Conservation (phyloP, 2,329 filamentous ascomycete genomes). For the Colletotrichum scovillei region DNA sequence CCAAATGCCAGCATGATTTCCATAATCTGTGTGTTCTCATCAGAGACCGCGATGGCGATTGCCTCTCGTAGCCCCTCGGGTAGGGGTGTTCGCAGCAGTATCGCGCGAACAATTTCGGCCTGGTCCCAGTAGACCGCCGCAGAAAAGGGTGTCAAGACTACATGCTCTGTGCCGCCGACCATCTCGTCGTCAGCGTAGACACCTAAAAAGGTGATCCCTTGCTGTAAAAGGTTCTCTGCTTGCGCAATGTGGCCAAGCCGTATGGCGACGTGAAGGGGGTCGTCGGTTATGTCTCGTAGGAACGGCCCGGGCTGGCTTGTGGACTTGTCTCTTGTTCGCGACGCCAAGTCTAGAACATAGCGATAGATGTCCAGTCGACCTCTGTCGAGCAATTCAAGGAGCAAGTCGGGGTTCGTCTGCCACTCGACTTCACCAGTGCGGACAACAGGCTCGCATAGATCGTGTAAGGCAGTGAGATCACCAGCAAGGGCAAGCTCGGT, state of each 20-base stretch:
- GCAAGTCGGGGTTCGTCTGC: constrained; percentile 38
- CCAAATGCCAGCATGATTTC: constrained; percentile 36
- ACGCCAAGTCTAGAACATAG: constrained; percentile 42
- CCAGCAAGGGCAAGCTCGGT: constrained; percentile 40
- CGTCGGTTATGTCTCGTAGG: constrained; percentile 41
- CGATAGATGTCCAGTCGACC: constrained; percentile 41
- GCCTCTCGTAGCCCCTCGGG: constrained; percentile 38
- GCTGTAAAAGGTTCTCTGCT: constrained; percentile 35
- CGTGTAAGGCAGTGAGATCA: constrained; percentile 39
- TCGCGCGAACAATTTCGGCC: constrained; percentile 38
- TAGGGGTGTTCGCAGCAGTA: constrained; percentile 37
- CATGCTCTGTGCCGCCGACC: background rate
- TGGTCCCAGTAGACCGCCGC: constrained; percentile 44
- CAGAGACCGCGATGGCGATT: constrained; percentile 37
- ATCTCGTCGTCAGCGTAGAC: constrained; percentile 5
- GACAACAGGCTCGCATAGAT: constrained; percentile 43
- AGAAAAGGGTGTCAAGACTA: constrained; percentile 42
- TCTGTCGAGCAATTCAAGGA: constrained; percentile 41
- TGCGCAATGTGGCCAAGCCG: constrained; percentile 39
- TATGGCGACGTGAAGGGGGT: constrained; percentile 44
- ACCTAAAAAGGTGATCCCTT: constrained; percentile 39
- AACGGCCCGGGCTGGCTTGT: constrained; percentile 10
- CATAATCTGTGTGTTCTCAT: constrained; percentile 35
- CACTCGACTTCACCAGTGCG: constrained; percentile 42
- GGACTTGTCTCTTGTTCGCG: constrained; percentile 38